Base-by-base conservation (phyloP, 1,284 basidiomycete genomes). In the Hemileia vastatrix region DNA sequence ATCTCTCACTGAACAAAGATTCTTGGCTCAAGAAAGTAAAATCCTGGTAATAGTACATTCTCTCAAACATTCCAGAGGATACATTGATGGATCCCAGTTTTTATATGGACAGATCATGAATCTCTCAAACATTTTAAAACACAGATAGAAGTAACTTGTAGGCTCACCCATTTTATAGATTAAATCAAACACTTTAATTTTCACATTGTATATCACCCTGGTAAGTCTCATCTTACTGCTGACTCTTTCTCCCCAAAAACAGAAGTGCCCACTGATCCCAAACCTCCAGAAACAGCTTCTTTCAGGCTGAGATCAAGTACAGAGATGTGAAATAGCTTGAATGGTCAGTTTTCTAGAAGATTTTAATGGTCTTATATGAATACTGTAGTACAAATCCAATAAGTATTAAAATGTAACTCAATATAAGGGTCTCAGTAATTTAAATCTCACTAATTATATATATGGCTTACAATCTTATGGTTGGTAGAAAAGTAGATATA, bases 111-210 rank as follows among this genome's bases (percentile, higher is more conserved):
- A 4, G 43, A 47, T 27, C 54, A 56, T 32, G 40, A 56, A n/a
- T 56, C 44, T 4, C 23, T 56, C 6, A 56, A 56, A 47, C 27
- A 56, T 15, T 56, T 56, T 24, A 56, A 56, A 27, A 56, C 40
- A 4, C 54, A 56, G 47, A 2, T 8, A 8, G 21, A 56, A 9
- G 54, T 56, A 1, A 57, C 45, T 21, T 6, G n/a, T 1, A 19
- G 4, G n/a, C 27, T 36, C 1, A 45, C 44, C 1, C 6, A 27
- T 6, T 57, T 57, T n/a, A 18, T 57, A 6, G 44, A 57, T 13
- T 13, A 56, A 23, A 56, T 56, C 21, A 19, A 56, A 47, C 47
- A 31, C 19, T 56, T 44, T 6, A 19, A 57, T 18, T 19, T 19
- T 5, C 44, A 27, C 21, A 57, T 57, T 18, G 32, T 57, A 3